Conservation (phyloP, 768 basidiomycete genomes). For the Xerocomellus amylosporus region DNA sequence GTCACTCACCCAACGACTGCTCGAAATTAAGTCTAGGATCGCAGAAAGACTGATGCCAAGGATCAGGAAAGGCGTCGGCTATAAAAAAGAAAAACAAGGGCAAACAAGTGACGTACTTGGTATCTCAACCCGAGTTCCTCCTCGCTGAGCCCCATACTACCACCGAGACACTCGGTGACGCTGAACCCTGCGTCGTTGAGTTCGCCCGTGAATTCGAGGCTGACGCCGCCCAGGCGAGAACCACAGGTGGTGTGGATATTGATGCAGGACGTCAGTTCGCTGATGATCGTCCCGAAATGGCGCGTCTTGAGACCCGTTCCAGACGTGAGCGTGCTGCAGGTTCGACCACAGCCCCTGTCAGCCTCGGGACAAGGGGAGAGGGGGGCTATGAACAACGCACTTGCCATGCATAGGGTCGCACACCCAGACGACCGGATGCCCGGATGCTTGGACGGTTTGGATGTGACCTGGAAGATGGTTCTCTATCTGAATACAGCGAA, state of each 20-base stretch:
- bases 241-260: slow-evolving; percentile 69
- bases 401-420: slow-evolving; percentile 99
- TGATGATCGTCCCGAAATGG: slow-evolving; percentile 84
- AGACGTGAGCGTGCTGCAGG: slow-evolving; percentile 74
- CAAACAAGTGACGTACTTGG: slow-evolving; percentile 47
- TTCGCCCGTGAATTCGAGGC: slow-evolving; percentile 91
- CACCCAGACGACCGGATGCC: slow-evolving; percentile 90
- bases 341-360: not conserved
- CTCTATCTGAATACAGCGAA: slow-evolving; percentile 54
- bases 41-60: slow-evolving; percentile 68
- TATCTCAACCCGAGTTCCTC: slow-evolving; percentile 89
- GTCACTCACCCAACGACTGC: slow-evolving; percentile 80
- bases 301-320: slow-evolving; percentile 83
- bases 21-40: slow-evolving; percentile 94
- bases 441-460: slow-evolving; percentile 68
- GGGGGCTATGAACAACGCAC: slow-evolving; percentile 44
- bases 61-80: not conserved
- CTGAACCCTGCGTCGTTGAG: slow-evolving; percentile 87
- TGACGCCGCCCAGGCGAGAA: slow-evolving; percentile 81
- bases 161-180: slow-evolving; percentile 96
- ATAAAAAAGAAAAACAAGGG: not conserved
- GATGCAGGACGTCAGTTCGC: slow-evolving; percentile 80
- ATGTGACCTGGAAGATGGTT: slow-evolving; percentile 78
- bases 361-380: not conserved
- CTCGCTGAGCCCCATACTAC: slow-evolving; percentile 91